These are phyloP conservation scores for Plicaturopsis crispa DNA, from an alignment of 768 basidiomycete genomes.

Conservation along the genomic window DNA sequence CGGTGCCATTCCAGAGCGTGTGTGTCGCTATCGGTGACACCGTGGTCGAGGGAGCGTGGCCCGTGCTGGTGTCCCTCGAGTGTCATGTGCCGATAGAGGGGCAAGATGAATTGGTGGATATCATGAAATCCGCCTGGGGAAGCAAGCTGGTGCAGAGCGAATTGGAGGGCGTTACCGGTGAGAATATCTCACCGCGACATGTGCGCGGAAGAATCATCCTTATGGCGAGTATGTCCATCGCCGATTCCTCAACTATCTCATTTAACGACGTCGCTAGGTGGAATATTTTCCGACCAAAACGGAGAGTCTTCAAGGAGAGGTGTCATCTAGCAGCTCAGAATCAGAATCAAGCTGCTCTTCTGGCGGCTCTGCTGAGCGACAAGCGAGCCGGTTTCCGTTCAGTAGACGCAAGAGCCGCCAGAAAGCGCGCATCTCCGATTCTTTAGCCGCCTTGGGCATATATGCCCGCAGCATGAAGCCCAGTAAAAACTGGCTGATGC, in stretches of 20 bases:
- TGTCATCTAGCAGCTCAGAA: conserved; percentile 2
- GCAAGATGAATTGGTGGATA: conserved; percentile 45
- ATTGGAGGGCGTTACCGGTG: conserved; percentile 29
- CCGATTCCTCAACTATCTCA: neutral
- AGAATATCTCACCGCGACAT: conserved; percentile 33
- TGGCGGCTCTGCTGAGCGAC: too few relatives aligned
- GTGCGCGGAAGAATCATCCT: conserved; percentile 47
- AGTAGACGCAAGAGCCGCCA: conserved; percentile 1
- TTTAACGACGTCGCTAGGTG: conserved; percentile 26
- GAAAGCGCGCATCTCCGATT: conserved; percentile 32
- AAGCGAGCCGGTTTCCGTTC: too few relatives aligned
- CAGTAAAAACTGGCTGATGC: conserved; percentile 36
- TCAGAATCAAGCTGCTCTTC: too few relatives aligned
- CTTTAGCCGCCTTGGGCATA: conserved; percentile 47
- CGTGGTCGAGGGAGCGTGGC: conserved; percentile 38
- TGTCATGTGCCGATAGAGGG: conserved; percentile 47
- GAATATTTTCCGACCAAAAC: conserved; percentile 40
- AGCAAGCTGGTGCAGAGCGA: conserved; percentile 36
- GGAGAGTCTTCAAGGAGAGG: neutral
- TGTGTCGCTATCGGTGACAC: conserved; percentile 43
- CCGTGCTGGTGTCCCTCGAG: conserved; percentile 53
- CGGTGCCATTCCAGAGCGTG: conserved; percentile 43
- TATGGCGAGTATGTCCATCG: conserved; percentile 34
- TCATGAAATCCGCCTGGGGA: conserved; percentile 46
- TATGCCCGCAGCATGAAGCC: conserved; percentile 63